Percentiles rank a stretch among this genome's conserved stretches.
phyloP scores from a whole-genome alignment of 192 early-diverging fungal genomes.

The Backusella australiensis region DNA sequence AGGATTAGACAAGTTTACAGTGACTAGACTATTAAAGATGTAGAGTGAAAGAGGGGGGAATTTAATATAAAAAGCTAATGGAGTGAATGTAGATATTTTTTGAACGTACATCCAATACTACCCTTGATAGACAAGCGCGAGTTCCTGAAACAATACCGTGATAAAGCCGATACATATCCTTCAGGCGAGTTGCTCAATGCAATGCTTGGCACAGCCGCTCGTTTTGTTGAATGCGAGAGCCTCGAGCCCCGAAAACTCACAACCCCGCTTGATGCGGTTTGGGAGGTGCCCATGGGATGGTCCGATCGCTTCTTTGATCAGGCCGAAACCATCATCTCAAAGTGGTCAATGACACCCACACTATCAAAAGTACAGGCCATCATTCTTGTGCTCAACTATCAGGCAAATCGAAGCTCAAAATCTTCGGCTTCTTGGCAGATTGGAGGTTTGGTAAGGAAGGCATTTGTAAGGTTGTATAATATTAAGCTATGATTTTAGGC shows the following conservation, averaged over 20 bases:
- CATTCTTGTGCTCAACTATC: conserved; percentile 24
- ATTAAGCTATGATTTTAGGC: neutral
- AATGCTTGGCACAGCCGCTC: conserved; percentile 30
- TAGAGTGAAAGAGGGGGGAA: neutral
- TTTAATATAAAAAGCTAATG: neutral
- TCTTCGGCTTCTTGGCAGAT: conserved; percentile 26
- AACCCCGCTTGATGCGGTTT: conserved; percentile 14
- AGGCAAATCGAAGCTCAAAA: conserved; percentile 18
- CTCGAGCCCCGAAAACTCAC: neutral
- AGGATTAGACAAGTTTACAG: conserved; percentile 22
- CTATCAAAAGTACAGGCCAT: conserved; percentile 32
- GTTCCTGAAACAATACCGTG: conserved; percentile 46
- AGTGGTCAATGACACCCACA: conserved; percentile 10
- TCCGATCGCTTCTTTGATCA: conserved; percentile 30
- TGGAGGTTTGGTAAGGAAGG: conserved; percentile 7
- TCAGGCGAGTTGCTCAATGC: conserved; percentile 19
- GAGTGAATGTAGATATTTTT: conserved; percentile 46
- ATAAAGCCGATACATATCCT: conserved; percentile 19
- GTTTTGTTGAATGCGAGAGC: conserved; percentile 25
- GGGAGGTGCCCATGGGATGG: conserved; percentile 29
- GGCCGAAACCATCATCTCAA: conserved; percentile 13
- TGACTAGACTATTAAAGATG: conserved; percentile 23
- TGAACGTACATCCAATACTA: conserved; percentile 64
- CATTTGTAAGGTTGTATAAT: neutral
- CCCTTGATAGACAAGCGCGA: conserved; percentile 63